These are phyloP conservation scores for Neoboletus subvelutipes DNA, from an alignment of 768 basidiomycete genomes.

Conservation along the genomic window DNA sequence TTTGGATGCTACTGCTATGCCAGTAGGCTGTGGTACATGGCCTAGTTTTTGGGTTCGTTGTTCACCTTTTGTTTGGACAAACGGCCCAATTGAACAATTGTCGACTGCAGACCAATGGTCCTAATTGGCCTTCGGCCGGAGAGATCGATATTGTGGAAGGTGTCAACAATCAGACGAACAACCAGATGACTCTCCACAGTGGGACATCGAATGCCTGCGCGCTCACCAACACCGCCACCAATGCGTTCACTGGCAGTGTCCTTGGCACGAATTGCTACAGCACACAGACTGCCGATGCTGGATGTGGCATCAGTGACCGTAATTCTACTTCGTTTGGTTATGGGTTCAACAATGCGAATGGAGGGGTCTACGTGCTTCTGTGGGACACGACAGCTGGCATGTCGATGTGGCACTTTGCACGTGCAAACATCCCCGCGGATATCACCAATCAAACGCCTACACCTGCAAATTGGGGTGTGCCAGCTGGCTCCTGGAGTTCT, in stretches of 20 bases:
- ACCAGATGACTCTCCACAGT: conserved; percentile 70
- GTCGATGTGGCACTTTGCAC: conserved; percentile 55
- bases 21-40: conserved; percentile 64
- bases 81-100: background rate
- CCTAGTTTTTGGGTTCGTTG: conserved; percentile 54
- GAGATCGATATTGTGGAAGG: conserved; percentile 80
- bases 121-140: conserved; percentile 51
- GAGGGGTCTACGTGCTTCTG: conserved; percentile 57
- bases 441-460: conserved; percentile 45
- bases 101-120: conserved; percentile 41
- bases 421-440: conserved; percentile 51
- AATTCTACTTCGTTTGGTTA: conserved; percentile 43
- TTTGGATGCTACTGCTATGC: conserved; percentile 69
- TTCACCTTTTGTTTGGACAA: background rate
- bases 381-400: conserved; percentile 51
- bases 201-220: conserved; percentile 40
- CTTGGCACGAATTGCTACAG: conserved; percentile 41
- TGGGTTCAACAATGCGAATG: conserved; percentile 35
- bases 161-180: conserved; percentile 55
- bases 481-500: conserved; percentile 52
- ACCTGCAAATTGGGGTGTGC: conserved; percentile 51
- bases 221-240: conserved; percentile 14
- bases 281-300: conserved; percentile 40
- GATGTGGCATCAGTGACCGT: conserved; percentile 50
- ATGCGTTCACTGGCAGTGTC: conserved; percentile 20